phyloP scores from a whole-genome alignment of 164 flowering plant genomes.

The Magnolia kwangsiensis region DNA sequence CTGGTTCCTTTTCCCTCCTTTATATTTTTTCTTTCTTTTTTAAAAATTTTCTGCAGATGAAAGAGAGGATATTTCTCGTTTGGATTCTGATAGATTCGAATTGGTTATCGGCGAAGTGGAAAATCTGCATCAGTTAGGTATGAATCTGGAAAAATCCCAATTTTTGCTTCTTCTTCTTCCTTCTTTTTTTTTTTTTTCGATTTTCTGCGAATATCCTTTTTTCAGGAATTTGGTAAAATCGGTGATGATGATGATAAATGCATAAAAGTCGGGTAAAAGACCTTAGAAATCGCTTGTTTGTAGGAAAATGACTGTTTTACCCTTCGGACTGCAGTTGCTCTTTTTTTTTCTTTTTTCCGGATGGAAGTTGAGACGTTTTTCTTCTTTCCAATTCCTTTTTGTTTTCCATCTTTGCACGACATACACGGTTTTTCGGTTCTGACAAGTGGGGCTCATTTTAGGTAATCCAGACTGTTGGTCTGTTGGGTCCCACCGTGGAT shows the following conservation, averaged over 20 bases:
- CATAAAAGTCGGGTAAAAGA: neutral
- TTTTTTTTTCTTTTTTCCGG: too few species aligned
- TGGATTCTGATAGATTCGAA: slow-evolving; percentile 51
- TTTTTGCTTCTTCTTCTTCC: too few species aligned
- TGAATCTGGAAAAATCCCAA: neutral
- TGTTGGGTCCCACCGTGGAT: too few species aligned
- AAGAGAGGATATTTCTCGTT: slow-evolving; percentile 47
- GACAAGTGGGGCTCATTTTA: too few species aligned
- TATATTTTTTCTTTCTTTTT: neutral
- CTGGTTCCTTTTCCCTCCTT: neutral
- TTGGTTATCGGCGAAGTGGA: slow-evolving; percentile 57
- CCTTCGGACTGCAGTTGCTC: neutral
- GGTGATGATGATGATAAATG: too few species aligned
- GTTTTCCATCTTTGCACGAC: too few species aligned
- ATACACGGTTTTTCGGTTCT: too few species aligned
- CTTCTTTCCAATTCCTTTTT: too few species aligned
- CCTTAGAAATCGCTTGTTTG: neutral
- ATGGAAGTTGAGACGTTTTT: too few species aligned
- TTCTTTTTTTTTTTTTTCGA: neutral
- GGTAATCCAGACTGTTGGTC: too few species aligned
- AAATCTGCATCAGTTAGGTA: slow-evolving; percentile 60
- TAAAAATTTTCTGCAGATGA: slow-evolving; percentile 40
- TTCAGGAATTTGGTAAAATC: neutral
- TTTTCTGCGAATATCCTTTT: neutral
- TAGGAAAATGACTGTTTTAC: neutral